These are phyloP conservation scores for Penicillium sp. DNA, from an alignment of 2,329 filamentous ascomycete species.

Conservation along the genomic window DNA sequence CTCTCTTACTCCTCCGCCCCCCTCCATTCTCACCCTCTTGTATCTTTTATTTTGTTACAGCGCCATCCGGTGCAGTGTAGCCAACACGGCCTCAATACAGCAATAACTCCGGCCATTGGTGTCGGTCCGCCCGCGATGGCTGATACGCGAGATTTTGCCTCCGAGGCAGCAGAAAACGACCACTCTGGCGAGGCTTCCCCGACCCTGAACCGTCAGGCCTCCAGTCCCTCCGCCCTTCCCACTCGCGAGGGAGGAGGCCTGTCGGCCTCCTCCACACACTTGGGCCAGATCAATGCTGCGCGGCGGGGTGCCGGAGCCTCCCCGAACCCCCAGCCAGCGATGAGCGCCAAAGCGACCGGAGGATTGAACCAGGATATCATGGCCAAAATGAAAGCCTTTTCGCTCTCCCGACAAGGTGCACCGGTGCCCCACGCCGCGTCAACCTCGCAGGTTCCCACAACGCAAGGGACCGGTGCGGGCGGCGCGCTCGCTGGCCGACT, in stretches of 20 bases:
- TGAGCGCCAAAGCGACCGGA: slow-evolving; percentile 46
- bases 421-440: slow-evolving; percentile 43
- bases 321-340: slow-evolving; percentile 33
- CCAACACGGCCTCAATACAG: slow-evolving; percentile 13
- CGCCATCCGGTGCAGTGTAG: not conserved
- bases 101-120: slow-evolving; percentile 24
- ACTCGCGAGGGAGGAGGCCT: slow-evolving; percentile 50
- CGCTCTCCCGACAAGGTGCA: slow-evolving; percentile 64
- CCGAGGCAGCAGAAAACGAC: slow-evolving; percentile 15
- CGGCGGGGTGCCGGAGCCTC: slow-evolving; percentile 47
- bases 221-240: slow-evolving; percentile 30
- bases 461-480: slow-evolving; percentile 20
- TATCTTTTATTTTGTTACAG: not conserved
- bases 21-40: not conserved
- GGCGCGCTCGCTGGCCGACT: slow-evolving; percentile 35
- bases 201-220: slow-evolving; percentile 12
- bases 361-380: slow-evolving; percentile 65
- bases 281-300: slow-evolving; percentile 73
- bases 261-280: slow-evolving; percentile 79
- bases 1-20: not conserved
- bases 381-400: slow-evolving; percentile 70
- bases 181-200: slow-evolving; percentile 53
- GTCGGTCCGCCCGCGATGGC: slow-evolving; percentile 20
- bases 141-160: slow-evolving; percentile 18
- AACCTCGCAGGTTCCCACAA: slow-evolving; percentile 35